Evolutionary conservation across 768 basidiomycete genomes (phyloP).

Genomic region (Mycena epipterygia): DNA sequence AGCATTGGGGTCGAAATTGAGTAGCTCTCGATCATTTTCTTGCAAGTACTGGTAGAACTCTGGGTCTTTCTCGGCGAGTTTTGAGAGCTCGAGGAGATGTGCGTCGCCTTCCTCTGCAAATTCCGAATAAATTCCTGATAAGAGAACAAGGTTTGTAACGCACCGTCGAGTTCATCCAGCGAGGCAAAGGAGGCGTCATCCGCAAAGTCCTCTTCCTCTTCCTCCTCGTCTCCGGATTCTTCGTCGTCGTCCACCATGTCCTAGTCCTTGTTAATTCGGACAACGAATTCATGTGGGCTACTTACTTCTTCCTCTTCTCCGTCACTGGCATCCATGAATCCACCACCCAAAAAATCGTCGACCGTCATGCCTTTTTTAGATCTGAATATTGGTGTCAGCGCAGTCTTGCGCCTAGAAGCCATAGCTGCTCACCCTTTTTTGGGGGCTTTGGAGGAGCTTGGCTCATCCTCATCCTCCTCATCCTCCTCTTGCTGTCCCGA

Average conservation of each 20-base stretch:
- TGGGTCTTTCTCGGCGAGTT: conserved; percentile 96
- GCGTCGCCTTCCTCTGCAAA: conserved; percentile 74
- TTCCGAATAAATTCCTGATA: neutral
- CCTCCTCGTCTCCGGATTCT: conserved; percentile 50
- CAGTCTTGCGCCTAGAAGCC: neutral
- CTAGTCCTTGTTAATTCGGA: conserved; percentile 33
- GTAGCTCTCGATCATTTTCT: conserved; percentile 93
- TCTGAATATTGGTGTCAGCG: conserved; percentile 42
- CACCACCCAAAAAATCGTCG: conserved; percentile 80
- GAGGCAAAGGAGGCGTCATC: conserved; percentile 54
- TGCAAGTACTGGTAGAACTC: conserved; percentile 98
- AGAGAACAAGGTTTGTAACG: conserved; percentile 66
- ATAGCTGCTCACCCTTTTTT: conserved; percentile 42
- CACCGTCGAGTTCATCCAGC: conserved; percentile 64
- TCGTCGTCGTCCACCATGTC: conserved; percentile 43
- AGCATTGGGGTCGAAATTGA: conserved; percentile 76
- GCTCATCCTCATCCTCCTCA: conserved; percentile 46
- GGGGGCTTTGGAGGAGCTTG: conserved; percentile 41
- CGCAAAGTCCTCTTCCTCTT: conserved; percentile 58
- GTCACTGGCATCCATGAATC: conserved; percentile 78
- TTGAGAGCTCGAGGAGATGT: conserved; percentile 87
- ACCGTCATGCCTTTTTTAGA: conserved; percentile 71
- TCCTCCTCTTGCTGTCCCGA: conserved; percentile 38
- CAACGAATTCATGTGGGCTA: neutral
- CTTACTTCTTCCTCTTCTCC: conserved; percentile 56